Conservation (phyloP, 1,284 basidiomycete species). For the Puccinia triticina region DNA sequence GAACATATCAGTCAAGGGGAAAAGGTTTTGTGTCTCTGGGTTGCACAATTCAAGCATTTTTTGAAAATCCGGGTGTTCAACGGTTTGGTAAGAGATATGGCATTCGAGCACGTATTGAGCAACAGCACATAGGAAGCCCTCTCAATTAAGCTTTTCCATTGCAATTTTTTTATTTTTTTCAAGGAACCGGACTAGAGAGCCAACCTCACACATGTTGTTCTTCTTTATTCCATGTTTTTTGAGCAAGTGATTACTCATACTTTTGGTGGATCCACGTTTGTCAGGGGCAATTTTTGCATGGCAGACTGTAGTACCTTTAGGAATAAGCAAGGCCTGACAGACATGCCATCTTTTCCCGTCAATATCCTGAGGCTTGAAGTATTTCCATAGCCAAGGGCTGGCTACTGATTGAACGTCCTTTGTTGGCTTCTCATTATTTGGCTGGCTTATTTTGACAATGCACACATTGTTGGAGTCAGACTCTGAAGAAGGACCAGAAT, state of each 20-base stretch:
- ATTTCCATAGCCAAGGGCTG: neutral
- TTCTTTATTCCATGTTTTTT: slow-evolving; percentile 6
- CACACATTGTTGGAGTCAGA: neutral
- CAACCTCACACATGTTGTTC: neutral
- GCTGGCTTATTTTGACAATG: neutral
- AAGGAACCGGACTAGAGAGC: neutral
- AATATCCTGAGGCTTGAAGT: too few species aligned
- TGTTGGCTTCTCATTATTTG: neutral
- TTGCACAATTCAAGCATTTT: too few species aligned
- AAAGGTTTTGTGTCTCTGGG: too few species aligned
- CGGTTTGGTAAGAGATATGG: too few species aligned
- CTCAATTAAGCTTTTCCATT: neutral
- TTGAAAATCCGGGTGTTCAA: too few species aligned
- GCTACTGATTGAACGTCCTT: neutral
- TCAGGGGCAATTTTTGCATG: too few species aligned
- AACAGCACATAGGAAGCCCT: neutral
- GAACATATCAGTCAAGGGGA: neutral
- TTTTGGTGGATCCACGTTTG: too few species aligned
- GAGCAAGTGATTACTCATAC: too few species aligned
- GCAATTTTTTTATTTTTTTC: neutral
- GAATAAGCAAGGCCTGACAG: neutral
- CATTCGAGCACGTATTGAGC: neutral
- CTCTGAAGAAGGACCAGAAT: too few species aligned
- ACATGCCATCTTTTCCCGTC: neutral
- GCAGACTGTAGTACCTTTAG: neutral